phyloP scores from a whole-genome alignment of 345 rosid species.

The Abelmoschus esculentus region DNA sequence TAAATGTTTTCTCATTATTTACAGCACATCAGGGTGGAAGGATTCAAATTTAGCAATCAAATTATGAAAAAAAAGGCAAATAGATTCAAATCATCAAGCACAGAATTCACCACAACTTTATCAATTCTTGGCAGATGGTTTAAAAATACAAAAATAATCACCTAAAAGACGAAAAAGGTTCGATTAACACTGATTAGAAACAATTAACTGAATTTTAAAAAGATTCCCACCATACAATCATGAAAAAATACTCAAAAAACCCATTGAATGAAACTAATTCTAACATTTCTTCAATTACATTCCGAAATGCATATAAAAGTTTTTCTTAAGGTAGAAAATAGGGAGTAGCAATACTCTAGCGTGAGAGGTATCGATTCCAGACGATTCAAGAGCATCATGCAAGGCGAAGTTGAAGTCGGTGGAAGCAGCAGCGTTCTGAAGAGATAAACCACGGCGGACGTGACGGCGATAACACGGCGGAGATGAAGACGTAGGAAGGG shows the following conservation, averaged over 20 bases:
- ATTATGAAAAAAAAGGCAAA: too few species aligned
- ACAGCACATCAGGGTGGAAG: background rate
- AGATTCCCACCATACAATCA: background rate
- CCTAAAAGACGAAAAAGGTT: background rate
- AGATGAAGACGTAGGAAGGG: background rate
- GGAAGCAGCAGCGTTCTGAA: background rate
- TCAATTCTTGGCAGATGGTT: background rate
- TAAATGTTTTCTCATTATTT: background rate
- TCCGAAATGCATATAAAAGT: background rate
- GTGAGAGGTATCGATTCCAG: slow-evolving; percentile 12
- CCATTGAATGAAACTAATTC: background rate
- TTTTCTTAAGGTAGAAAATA: background rate
- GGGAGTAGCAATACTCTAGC: slow-evolving; percentile 8
- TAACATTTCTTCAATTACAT: background rate
- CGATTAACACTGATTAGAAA: background rate
- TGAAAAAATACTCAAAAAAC: background rate
- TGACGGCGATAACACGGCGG: background rate
- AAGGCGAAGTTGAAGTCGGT: slow-evolving; percentile 15
- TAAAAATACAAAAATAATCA: background rate
- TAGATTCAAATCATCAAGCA: background rate
- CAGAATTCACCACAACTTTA: background rate
- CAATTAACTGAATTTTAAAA: background rate
- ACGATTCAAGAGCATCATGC: slow-evolving; percentile 14
- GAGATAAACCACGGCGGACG: background rate
- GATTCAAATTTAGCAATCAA: background rate